Evolutionary conservation across 2,329 filamentous ascomycete genomes (phyloP), one percentile per base, ranked within the genome.

Genomic region (Fusarium sambucinum): DNA sequence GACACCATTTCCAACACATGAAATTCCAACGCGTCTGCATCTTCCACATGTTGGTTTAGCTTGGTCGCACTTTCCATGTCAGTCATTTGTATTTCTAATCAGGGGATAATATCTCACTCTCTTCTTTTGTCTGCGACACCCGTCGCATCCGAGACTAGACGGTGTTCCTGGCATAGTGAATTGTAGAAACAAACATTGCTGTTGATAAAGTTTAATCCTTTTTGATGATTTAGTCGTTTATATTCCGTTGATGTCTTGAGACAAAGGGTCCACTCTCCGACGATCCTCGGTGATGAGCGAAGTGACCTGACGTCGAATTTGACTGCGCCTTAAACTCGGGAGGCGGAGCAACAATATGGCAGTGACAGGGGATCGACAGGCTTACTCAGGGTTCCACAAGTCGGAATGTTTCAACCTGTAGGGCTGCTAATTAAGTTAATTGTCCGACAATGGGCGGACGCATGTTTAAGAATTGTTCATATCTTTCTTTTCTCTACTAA

Each of bases 101-200:
- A 7, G 12, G 25, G 25, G 11, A 46, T 19, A 14, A 17, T 19
- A 23, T 21, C 64, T 68, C 45, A 71, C 68, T 35, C 44, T 48
- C 23, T 71, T 71, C 47, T 71, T 71, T n/a, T 69, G 68, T 12
- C 41, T 66, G 12, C 68, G 57, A 17, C 68, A 71, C 11, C 57
- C 61, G 1, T 67, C 57, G 37, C 68, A 71, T 19, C 65, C 65
- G 11, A 54, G 61, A 19, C 66, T 68, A 2, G 65, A 56, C 19
- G 65, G 66, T 3, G 65, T 68, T 47, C 66, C 66, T 4, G 66
- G 65, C 66, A 69, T 69, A 1, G 14, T 21, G 19, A 14, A 2
- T 32, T 44, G 19, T 21, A 4, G 0, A 10, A 12, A 3, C 37
- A 1, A 13, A 2, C 5, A 50, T 29, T 3, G 10, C n/a, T 38